These are phyloP conservation scores for Backusella westeae DNA, from an alignment of 192 early-diverging fungal genomes.

Conservation along the genomic window DNA sequence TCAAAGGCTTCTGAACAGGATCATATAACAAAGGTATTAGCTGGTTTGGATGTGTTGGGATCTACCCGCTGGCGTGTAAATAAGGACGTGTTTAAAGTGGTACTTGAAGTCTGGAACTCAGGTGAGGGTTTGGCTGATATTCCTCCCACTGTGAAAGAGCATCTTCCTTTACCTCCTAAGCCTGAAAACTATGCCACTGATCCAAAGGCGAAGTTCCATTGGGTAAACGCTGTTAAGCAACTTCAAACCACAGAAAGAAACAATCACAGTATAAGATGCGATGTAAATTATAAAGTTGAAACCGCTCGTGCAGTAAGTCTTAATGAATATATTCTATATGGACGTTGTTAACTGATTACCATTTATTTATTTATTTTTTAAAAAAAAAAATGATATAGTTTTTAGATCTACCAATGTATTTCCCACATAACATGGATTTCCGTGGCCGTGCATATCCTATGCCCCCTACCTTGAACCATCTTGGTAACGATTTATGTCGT, in stretches of 20 bases:
- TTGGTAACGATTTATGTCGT: conserved; percentile 95
- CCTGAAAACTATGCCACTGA: conserved; percentile 65
- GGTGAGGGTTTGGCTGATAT: conserved; percentile 72
- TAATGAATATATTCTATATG: not conserved
- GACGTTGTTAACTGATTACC: not conserved
- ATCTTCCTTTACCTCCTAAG: conserved; percentile 48
- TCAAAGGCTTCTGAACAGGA: conserved; percentile 73
- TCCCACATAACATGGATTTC: conserved; percentile 98
- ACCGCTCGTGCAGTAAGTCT: conserved; percentile 81
- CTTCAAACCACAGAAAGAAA: conserved; percentile 64
- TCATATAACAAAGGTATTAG: conserved; percentile 63
- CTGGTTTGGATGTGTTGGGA: conserved; percentile 86
- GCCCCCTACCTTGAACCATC: conserved; percentile 92
- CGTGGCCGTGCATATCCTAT: conserved; percentile 97
- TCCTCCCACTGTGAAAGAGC: conserved; percentile 55
- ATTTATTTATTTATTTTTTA: not conserved
- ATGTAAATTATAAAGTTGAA: conserved; percentile 94
- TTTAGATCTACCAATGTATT: conserved; percentile 85
- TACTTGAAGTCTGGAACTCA: conserved; percentile 87
- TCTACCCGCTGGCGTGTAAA: conserved; percentile 88
- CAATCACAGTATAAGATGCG: conserved; percentile 84
- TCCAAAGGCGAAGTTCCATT: conserved; percentile 50
- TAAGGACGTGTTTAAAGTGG: conserved; percentile 72
- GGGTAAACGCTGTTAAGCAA: conserved; percentile 53
- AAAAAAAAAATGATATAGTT: conserved; percentile 53